These are phyloP conservation scores for Colletotrichum sp. DNA, from an alignment of 2,329 filamentous ascomycete genomes.

Conservation along the genomic window DNA sequence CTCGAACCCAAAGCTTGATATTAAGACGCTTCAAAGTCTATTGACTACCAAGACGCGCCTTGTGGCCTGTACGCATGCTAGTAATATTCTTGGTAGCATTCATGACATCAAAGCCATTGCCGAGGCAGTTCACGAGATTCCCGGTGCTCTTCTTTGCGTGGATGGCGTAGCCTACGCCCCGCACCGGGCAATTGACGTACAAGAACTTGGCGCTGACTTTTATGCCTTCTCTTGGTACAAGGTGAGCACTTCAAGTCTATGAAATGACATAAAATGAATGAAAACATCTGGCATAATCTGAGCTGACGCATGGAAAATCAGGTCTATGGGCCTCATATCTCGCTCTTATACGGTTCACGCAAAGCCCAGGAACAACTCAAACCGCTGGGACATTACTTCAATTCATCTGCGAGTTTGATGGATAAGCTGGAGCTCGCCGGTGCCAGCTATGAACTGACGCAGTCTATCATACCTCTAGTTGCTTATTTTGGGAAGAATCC, in stretches of 20 bases:
- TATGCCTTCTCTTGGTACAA: slow-evolving; percentile 85
- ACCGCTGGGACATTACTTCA: slow-evolving; percentile 70
- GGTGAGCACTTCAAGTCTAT: slow-evolving; percentile 13
- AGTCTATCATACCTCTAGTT: slow-evolving; percentile 45
- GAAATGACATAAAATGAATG: not conserved
- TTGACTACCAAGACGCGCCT: slow-evolving; percentile 60
- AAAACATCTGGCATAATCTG: not conserved
- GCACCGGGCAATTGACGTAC: slow-evolving; percentile 71
- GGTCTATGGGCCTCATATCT: slow-evolving; percentile 77
- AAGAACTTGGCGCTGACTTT: slow-evolving; percentile 71
- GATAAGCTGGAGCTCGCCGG: slow-evolving; percentile 72
- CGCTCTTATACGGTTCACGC: slow-evolving; percentile 69
- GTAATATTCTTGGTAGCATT: slow-evolving; percentile 75
- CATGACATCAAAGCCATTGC: slow-evolving; percentile 64
- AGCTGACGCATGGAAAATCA: not conserved
- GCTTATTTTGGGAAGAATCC: not conserved
- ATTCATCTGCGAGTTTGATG: slow-evolving; percentile 60
- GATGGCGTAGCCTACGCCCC: slow-evolving; percentile 80
- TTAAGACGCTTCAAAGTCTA: not conserved
- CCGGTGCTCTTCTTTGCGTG: slow-evolving; percentile 66
- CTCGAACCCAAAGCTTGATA: slow-evolving; percentile 54
- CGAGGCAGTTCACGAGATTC: slow-evolving; percentile 49
- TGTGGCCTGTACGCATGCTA: slow-evolving; percentile 74
- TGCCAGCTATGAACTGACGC: slow-evolving; percentile 72
- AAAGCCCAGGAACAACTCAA: slow-evolving; percentile 58